Evolutionary conservation across 129 eudicot species (phyloP).

Genomic region (Escallonia herrerae): DNA sequence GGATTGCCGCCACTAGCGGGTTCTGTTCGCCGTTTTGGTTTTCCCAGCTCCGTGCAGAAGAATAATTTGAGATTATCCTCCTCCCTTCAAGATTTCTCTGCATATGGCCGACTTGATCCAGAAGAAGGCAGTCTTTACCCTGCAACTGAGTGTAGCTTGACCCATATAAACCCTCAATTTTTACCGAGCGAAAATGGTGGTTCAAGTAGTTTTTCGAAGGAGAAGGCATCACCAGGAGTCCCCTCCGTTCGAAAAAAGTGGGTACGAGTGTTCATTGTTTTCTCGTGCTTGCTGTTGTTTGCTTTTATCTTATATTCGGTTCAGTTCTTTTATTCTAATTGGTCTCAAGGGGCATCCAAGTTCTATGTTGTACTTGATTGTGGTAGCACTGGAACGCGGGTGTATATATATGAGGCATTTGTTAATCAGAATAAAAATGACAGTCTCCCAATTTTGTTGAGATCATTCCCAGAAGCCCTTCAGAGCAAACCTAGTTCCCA

Average conservation of each 20-base stretch:
- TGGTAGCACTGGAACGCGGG: conserved; percentile 98
- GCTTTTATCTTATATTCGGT: conserved; percentile 36
- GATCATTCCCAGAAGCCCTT: conserved; percentile 58
- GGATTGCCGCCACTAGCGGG: conserved; percentile 65
- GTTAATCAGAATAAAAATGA: conserved; percentile 44
- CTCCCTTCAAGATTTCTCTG: conserved; percentile 89
- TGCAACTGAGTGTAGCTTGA: conserved; percentile 26
- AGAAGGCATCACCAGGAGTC: conserved; percentile 40
- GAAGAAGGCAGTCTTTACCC: conserved; percentile 47
- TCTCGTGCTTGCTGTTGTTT: conserved; percentile 49
- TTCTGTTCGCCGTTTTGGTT: conserved; percentile 33
- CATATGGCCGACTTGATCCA: conserved; percentile 54
- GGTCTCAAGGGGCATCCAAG: conserved; percentile 53
- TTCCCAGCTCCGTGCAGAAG: conserved; percentile 43
- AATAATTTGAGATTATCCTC: conserved; percentile 63
- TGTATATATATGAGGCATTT: conserved; percentile 72
- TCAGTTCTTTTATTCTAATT: conserved; percentile 40
- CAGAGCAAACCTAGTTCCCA: conserved; percentile 45
- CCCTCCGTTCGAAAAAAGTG: conserved; percentile 46
- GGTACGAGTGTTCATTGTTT: conserved; percentile 35
- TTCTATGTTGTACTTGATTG: conserved; percentile 89
- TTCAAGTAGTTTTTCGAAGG: conserved; percentile 74
- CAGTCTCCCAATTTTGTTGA: conserved; percentile 60
- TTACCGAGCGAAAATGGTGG: conserved; percentile 46
- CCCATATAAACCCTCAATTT: conserved; percentile 28